These are phyloP conservation scores for Orbilia javanica DNA, from an alignment of 2,329 filamentous ascomycete species.

Conservation along the genomic window DNA sequence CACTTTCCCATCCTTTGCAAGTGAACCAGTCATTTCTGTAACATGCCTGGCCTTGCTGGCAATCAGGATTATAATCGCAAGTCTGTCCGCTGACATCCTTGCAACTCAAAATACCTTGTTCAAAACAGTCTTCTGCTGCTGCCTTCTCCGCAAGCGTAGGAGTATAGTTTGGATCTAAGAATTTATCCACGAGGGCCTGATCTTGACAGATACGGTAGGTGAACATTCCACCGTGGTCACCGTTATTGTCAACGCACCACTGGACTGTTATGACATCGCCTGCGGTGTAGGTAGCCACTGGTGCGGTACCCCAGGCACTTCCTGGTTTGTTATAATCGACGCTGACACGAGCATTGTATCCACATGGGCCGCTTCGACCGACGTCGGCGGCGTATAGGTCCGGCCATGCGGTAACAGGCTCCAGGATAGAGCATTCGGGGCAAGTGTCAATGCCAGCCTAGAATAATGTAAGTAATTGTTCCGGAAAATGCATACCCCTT, in stretches of 20 bases:
- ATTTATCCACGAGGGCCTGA: conserved; percentile 69
- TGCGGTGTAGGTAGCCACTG: conserved; percentile 67
- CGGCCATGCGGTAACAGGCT: conserved; percentile 70
- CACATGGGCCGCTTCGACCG: conserved; percentile 69
- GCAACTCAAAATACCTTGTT: conserved; percentile 68
- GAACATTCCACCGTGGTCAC: conserved; percentile 72
- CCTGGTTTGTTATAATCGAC: conserved; percentile 70
- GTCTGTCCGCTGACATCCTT: conserved; percentile 69
- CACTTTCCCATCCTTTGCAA: conserved; percentile 67
- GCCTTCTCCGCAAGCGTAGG: conserved; percentile 71
- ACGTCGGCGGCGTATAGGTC: conserved; percentile 67
- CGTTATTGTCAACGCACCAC: conserved; percentile 72
- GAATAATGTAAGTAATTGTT: neutral
- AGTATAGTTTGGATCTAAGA: conserved; percentile 68
- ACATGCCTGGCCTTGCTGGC: conserved; percentile 66
- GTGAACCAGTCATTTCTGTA: conserved; percentile 66
- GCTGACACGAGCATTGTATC: conserved; percentile 70
- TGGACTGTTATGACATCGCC: conserved; percentile 69
- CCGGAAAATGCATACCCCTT: too few relatives aligned
- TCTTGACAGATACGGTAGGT: conserved; percentile 71
- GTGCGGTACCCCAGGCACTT: conserved; percentile 66
- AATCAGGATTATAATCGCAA: conserved; percentile 69
- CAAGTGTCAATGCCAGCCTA: conserved; percentile 69
- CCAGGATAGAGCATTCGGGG: conserved; percentile 71
- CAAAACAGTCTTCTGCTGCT: conserved; percentile 70